A percentile compares a stretch with the other conserved stretches of the same genome.
Evolutionary conservation across 345 rosid species (phyloP).

Genomic region (Murraya paniculata): DNA sequence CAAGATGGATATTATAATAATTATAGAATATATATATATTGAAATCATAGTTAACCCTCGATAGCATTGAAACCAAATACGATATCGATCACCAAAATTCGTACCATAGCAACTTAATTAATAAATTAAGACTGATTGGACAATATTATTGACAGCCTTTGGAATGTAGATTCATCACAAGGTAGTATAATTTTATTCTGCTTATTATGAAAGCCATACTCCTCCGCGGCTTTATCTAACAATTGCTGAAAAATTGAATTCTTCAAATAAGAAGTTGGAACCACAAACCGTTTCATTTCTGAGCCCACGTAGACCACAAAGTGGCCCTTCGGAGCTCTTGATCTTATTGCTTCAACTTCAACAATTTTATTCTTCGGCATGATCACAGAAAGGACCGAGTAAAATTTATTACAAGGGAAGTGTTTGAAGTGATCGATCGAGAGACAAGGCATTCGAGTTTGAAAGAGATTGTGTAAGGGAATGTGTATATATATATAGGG

Average conservation of each 20-base stretch:
- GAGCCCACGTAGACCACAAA: conserved; percentile 34
- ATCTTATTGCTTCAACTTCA: conserved; percentile 8
- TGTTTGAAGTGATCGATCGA: neutral
- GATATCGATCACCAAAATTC: neutral
- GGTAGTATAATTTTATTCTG: conserved; percentile 18
- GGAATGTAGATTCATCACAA: conserved; percentile 24
- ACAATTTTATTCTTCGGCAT: conserved; percentile 8
- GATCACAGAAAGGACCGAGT: neutral
- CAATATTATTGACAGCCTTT: neutral
- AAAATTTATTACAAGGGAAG: neutral
- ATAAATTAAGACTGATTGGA: neutral
- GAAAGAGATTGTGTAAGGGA: neutral
- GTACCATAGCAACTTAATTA: neutral
- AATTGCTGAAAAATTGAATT: conserved; percentile 22
- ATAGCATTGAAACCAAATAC: neutral
- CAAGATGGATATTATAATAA: too few species aligned
- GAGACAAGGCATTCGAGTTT: neutral
- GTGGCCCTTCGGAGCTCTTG: conserved; percentile 31
- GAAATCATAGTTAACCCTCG: neutral
- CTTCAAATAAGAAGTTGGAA: conserved; percentile 26
- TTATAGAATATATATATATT: too few species aligned
- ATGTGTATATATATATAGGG: neutral
- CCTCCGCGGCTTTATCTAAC: conserved; percentile 32
- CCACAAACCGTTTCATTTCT: conserved; percentile 26
- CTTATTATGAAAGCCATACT: conserved; percentile 22